These are phyloP conservation scores for Cryptosporidium tyzzeri DNA, from an alignment of 169 alveolate species.

Conservation along the genomic window DNA sequence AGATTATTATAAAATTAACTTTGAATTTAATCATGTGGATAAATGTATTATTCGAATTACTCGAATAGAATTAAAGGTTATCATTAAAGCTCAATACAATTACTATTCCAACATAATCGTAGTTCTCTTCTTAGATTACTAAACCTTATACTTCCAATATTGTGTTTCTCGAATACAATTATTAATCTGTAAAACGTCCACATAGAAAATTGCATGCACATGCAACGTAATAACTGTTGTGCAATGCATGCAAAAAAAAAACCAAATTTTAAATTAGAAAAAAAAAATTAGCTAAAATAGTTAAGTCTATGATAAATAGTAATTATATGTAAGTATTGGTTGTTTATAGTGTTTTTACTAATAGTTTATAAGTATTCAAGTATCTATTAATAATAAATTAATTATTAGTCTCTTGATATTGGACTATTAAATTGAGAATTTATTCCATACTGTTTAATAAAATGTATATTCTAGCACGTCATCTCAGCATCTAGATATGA, in stretches of 20 bases:
- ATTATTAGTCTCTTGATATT: background rate
- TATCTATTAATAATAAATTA: background rate
- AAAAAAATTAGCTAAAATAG: too few species aligned
- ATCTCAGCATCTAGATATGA: constrained; percentile 15
- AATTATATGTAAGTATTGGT: background rate
- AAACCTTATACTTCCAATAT: too few species aligned
- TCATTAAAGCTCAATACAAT: background rate
- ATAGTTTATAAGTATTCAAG: background rate
- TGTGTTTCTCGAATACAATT: background rate
- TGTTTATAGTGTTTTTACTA: background rate
- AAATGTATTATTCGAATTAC: too few species aligned
- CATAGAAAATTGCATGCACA: background rate
- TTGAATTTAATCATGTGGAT: background rate
- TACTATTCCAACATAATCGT: background rate
- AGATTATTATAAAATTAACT: too few species aligned
- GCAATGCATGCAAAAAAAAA: too few species aligned
- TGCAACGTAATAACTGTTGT: background rate
- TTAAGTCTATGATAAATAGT: background rate
- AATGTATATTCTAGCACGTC: background rate
- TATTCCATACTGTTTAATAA: background rate
- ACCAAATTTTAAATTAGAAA: too few species aligned
- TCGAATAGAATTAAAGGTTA: too few species aligned
- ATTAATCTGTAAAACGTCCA: background rate
- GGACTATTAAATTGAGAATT: background rate
- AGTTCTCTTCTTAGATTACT: background rate